Evolutionary conservation across 306 rosid genomes (phyloP).

Genomic region (Hippophae rhamnoides): DNA sequence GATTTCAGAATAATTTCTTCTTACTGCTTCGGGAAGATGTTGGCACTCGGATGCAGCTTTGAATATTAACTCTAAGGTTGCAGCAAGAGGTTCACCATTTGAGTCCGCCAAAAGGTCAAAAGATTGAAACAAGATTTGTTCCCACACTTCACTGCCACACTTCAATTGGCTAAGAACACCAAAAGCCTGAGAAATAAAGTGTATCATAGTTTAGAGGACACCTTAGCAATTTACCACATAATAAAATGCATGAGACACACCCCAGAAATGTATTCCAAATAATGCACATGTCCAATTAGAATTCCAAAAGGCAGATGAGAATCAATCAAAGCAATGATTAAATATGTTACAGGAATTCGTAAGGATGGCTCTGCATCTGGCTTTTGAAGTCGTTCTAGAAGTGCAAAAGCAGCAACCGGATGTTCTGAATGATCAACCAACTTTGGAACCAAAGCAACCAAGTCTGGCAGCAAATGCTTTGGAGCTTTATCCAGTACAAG

Average conservation of each 20-base stretch:
- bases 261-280: conserved; percentile 5
- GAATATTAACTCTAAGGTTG: conserved; percentile 79
- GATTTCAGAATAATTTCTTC: conserved; percentile 23
- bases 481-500: conserved; percentile 98
- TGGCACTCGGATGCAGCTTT: conserved; percentile 97
- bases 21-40: conserved; percentile 97
- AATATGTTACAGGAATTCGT: conserved; percentile 68
- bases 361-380: conserved; percentile 87
- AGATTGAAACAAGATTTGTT: conserved; percentile 71
- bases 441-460: conserved; percentile 83
- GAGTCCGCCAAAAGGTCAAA: conserved; percentile 72
- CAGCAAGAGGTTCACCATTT: conserved; percentile 73
- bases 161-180: conserved; percentile 87
- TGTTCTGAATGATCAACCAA: conserved; percentile 96
- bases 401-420: conserved; percentile 87
- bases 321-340: background rate
- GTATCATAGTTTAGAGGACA: conserved; percentile 18
- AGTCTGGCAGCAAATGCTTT: conserved; percentile 82
- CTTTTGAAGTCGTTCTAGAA: conserved; percentile 79
- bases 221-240: background rate
- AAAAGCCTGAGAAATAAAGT: conserved; percentile 52
- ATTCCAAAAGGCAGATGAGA: conserved; percentile 15
- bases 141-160: conserved; percentile 95
- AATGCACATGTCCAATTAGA: background rate
- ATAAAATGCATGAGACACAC: background rate